Evolutionary conservation across 768 basidiomycete genomes (phyloP), one percentile per base, ranked within the genome.

Genomic region (Xerocomellus chrysenteron): DNA sequence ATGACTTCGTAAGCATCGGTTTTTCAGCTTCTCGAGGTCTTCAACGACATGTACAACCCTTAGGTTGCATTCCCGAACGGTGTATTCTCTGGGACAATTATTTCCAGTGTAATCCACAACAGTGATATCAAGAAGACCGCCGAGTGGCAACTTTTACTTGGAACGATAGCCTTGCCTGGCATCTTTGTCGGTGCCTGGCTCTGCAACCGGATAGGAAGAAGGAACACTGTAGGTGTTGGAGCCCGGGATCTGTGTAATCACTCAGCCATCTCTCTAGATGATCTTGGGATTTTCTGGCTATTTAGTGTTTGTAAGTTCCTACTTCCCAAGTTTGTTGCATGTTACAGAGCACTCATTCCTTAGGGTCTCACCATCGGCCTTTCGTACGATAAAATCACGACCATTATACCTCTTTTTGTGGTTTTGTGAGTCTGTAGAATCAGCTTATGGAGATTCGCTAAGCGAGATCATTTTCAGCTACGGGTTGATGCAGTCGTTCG

Each of bases 21-120:
- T 21, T 46, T 44, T 28, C 16, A 28, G n/a, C 17, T 7, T 50
- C 5, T 46, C 8, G 30, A 28, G 4, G 24, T n/a, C 47, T 40
- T 59, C 13, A 16, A 53, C 19, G 32, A n/a, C 10, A 13, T 52
- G 47, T 35, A 24, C 55, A 16, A 52, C 28, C 13, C 3, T 54
- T 32, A 84, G 82, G 78, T 90, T 32, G 84, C 84, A 5, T 89
- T 87, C 68, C 88, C 86, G 0, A 88, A 88, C 60, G 85, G 86
- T 17, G 82, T 87, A 5, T 88, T 87, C 72, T 82, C 81, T 30
- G 82, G 82, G 9, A 80, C 82, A 4, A 88, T 88, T 55, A 87
- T 90, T 32, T 79, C 85, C 5, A 82, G 80, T 47, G 81, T 90
- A 32, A 85, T 88, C 43, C 78, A 82, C 46, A 65, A 79, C 40